Percentiles rank a stretch among this genome's conserved stretches.
phyloP scores from a whole-genome alignment of 31 red algal species.

The Odonthalia washingtoniensis region DNA sequence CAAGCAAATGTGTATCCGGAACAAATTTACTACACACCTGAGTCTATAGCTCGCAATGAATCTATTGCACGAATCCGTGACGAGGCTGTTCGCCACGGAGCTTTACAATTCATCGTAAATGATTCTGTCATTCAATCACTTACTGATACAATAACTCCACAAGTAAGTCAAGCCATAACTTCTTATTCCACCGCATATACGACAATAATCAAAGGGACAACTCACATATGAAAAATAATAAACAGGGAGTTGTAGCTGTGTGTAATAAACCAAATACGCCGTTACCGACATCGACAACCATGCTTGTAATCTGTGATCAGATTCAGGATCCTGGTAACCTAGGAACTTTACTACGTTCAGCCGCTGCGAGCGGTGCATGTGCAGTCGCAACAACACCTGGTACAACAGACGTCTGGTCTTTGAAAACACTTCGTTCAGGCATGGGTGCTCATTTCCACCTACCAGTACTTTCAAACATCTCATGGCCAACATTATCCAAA shows the following conservation, averaged over 20 bases:
- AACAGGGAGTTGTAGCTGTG: constrained; percentile 63
- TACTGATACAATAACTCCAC: constrained; percentile 61
- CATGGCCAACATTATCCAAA: constrained; percentile 37
- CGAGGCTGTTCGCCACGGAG: background rate
- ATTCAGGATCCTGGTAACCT: constrained; percentile 95
- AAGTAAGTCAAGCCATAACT: constrained; percentile 52
- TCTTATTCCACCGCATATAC: too few species aligned
- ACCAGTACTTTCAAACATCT: constrained; percentile 49
- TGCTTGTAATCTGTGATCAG: constrained; percentile 79
- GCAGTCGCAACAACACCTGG: constrained; percentile 66
- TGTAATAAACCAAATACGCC: constrained; percentile 22
- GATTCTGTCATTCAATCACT: constrained; percentile 58
- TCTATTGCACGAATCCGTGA: background rate
- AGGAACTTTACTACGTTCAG: constrained; percentile 90
- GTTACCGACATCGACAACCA: constrained; percentile 5
- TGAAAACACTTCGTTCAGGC: constrained; percentile 88
- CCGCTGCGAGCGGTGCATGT: constrained; percentile 75
- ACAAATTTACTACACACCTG: constrained; percentile 56
- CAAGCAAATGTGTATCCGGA: constrained; percentile 35
- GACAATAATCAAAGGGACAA: too few species aligned
- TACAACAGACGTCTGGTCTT: constrained; percentile 82
- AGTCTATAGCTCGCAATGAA: constrained; percentile 18
- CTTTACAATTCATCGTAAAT: constrained; percentile 16
- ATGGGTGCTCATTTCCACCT: constrained; percentile 97
- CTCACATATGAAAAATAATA: too few species aligned